These are phyloP conservation scores for Calocybe indica DNA, from an alignment of 768 basidiomycete species.

Conservation along the genomic window DNA sequence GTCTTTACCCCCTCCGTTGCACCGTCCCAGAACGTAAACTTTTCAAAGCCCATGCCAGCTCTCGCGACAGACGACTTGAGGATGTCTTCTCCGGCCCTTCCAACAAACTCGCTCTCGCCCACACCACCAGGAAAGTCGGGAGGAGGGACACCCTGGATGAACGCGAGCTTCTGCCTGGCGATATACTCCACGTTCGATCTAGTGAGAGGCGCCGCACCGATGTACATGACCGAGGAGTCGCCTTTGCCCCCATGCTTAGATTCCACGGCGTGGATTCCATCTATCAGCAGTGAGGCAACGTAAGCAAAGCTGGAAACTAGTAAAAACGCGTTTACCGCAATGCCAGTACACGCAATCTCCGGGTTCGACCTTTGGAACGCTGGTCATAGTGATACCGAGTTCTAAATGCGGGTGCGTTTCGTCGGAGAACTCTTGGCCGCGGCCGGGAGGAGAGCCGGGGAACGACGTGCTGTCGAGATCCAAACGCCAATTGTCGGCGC, in stretches of 20 bases:
- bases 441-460: neutral
- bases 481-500: neutral
- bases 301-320: neutral
- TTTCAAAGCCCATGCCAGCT: neutral
- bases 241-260: constrained; percentile 34
- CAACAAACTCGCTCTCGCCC: constrained; percentile 9
- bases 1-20: neutral
- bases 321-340: constrained; percentile 16
- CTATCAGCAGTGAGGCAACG: constrained; percentile 8
- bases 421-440: neutral
- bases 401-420: constrained; percentile 39
- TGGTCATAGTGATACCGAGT: constrained; percentile 52
- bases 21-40: neutral
- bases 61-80: neutral
- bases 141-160: constrained; percentile 41
- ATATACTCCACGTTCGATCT: constrained; percentile 42
- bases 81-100: constrained; percentile 2
- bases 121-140: constrained; percentile 44
- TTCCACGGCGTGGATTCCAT: constrained; percentile 24
- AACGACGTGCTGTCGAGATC: neutral
- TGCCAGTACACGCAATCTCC: constrained; percentile 71
- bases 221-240: constrained; percentile 56
- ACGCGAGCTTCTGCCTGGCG: constrained; percentile 39
- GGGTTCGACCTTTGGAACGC: constrained; percentile 54
- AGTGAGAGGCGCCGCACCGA: constrained; percentile 47